Evolutionary conservation across 1,139 yeast genomes (phyloP).

Genomic region (Yamadazyma buinensis): DNA sequence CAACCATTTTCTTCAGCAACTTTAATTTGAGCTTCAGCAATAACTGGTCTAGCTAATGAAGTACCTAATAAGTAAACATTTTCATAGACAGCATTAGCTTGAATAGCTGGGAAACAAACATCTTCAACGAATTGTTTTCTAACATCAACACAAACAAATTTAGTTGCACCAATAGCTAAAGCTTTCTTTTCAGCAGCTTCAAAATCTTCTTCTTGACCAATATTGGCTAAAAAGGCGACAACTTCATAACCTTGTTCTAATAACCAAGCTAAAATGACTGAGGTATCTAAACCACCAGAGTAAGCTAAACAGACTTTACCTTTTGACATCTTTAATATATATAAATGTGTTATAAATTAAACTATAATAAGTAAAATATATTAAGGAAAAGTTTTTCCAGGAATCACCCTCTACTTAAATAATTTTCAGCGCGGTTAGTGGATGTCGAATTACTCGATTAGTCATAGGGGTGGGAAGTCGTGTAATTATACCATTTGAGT

Average conservation of each 20-base stretch:
- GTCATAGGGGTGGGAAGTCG: background rate
- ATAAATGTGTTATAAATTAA: background rate
- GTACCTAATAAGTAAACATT: slow-evolving; percentile 95
- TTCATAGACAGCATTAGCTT: slow-evolving; percentile 95
- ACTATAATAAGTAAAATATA: background rate
- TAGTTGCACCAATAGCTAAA: slow-evolving; percentile 92
- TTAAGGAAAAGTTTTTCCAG: no score
- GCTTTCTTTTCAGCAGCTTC: slow-evolving; percentile 97
- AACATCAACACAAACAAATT: slow-evolving; percentile 90
- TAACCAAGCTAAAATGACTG: slow-evolving; percentile 96
- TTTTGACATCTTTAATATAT: slow-evolving; percentile 61
- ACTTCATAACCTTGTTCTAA: slow-evolving; percentile 97
- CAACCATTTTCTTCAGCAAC: slow-evolving; percentile 98
- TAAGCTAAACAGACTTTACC: slow-evolving; percentile 99
- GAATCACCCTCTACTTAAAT: slow-evolving; percentile 19
- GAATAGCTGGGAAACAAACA: slow-evolving; percentile 94
- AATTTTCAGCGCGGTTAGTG: slow-evolving; percentile 33
- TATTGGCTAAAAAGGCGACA: slow-evolving; percentile 94
- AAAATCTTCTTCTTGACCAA: slow-evolving; percentile 98
- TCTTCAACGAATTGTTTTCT: slow-evolving; percentile 89
- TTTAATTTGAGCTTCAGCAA: slow-evolving; percentile 95
- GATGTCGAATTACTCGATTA: slow-evolving; percentile 22
- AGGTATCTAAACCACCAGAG: slow-evolving; percentile 98
- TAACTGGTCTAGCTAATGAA: slow-evolving; percentile 96
- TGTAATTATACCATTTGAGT: no score